Evolutionary conservation across 2,329 filamentous ascomycete genomes (phyloP).

Genomic region (Calonectria ilicicola): DNA sequence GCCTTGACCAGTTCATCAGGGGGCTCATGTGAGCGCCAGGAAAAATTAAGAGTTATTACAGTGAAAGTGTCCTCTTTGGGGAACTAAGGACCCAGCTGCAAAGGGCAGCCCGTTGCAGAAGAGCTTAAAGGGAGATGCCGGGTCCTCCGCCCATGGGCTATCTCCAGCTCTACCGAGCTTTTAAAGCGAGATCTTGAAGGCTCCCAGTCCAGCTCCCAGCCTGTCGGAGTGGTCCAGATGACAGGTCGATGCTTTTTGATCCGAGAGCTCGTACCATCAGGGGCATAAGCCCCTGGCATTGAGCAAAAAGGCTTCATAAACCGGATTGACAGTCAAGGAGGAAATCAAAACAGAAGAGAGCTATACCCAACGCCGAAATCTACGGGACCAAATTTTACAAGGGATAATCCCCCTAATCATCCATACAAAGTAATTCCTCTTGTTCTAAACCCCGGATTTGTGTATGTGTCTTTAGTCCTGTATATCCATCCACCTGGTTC

Average conservation of each 20-base stretch:
- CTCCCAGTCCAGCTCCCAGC: not conserved
- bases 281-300: not conserved
- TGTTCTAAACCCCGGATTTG: slow-evolving; percentile 15
- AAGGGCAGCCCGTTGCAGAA: not conserved
- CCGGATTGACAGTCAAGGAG: not conserved
- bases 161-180: not conserved
- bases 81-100: not conserved
- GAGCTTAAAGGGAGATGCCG: not conserved
- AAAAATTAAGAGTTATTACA: slow-evolving; percentile 1
- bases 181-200: not conserved
- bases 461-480: slow-evolving; percentile 29
- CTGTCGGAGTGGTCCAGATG: not conserved
- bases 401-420: slow-evolving; percentile 14
- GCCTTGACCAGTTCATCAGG: slow-evolving; percentile 82
- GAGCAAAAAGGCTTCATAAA: slow-evolving; percentile 9
- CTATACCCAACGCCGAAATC: slow-evolving; percentile 38
- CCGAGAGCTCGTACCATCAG: not conserved
- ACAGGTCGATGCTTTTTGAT: not conserved
- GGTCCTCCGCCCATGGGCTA: not conserved
- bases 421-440: slow-evolving; percentile 26
- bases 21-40: slow-evolving; percentile 64
- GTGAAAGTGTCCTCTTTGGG: slow-evolving; percentile 15
- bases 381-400: slow-evolving; percentile 38
- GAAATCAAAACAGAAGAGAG: slow-evolving; percentile 23
- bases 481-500: slow-evolving; percentile 26